Conservation (phyloP, 78 protist genomes). For the Dictyostelium brefeldianum region DNA sequence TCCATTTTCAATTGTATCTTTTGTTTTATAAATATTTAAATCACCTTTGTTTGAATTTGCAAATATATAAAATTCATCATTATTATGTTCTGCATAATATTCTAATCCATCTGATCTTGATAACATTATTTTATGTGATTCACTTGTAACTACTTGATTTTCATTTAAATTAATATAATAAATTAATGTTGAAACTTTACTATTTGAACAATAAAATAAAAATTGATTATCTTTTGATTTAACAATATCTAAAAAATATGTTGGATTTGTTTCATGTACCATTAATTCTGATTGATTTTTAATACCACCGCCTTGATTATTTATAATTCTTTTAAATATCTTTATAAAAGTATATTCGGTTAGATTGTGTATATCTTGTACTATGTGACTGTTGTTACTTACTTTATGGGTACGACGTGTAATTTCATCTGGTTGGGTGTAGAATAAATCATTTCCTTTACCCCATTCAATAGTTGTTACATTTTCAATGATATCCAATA, state of each 20-base stretch:
- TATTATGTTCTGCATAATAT: conserved; percentile 68
- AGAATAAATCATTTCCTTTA: conserved; percentile 41
- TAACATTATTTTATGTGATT: conserved; percentile 17
- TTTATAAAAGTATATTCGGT: no score
- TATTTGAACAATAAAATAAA: conserved; percentile 54
- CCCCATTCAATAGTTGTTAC: conserved; percentile 61
- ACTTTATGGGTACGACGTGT: conserved; percentile 8
- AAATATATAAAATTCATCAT: conserved; percentile 63
- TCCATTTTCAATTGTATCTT: conserved; percentile 55
- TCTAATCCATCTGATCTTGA: conserved; percentile 45
- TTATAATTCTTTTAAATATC: conserved; percentile 17
- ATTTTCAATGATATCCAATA: conserved; percentile 38
- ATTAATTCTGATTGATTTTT: conserved; percentile 18
- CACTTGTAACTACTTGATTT: neutral
- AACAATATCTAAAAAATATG: conserved; percentile 24
- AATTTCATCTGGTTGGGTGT: conserved; percentile 5
- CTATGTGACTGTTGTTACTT: neutral
- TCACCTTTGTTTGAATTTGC: conserved; percentile 60
- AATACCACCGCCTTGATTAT: neutral
- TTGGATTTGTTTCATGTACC: conserved; percentile 30
- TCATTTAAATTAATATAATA: conserved; percentile 24
- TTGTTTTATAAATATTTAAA: conserved; percentile 29
- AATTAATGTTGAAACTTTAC: conserved; percentile 32
- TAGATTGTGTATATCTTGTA: no score
- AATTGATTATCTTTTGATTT: conserved; percentile 61